Conservation (phyloP, 2,329 filamentous ascomycete species). For the Onygenales sp. region DNA sequence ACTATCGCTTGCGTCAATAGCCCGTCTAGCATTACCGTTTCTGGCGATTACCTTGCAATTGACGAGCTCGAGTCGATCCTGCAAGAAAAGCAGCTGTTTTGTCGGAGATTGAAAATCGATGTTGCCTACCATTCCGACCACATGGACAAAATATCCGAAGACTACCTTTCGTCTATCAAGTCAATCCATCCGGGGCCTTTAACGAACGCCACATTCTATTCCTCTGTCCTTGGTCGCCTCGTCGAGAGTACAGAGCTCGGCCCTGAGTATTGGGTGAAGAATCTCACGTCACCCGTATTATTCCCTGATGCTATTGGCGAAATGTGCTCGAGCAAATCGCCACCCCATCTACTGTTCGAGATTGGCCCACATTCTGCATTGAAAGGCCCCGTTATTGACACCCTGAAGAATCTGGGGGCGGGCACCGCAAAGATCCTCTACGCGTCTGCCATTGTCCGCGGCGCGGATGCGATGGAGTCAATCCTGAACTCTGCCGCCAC, state of each 20-base stretch:
- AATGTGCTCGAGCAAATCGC: background rate
- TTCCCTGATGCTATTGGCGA: background rate
- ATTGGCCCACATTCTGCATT: constrained; percentile 14
- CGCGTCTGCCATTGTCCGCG: constrained; percentile 1
- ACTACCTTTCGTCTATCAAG: constrained; percentile 4
- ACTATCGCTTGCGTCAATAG: constrained; percentile 31
- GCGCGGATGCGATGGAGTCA: constrained; percentile 3
- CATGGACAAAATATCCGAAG: constrained; percentile 12
- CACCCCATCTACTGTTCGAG: constrained; percentile 7
- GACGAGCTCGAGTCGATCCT: constrained; percentile 10
- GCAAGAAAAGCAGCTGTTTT: constrained; percentile 13
- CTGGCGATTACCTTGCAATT: constrained; percentile 21
- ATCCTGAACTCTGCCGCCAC: constrained; percentile 1
- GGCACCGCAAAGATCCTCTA: background rate
- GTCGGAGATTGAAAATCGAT: constrained; percentile 13
- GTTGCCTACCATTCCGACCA: constrained; percentile 20
- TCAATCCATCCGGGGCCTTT: background rate
- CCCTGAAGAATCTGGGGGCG: background rate
- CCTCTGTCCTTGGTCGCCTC: background rate
- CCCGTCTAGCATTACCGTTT: constrained; percentile 27
- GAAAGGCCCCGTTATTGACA: constrained; percentile 11
- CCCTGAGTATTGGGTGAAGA: constrained; percentile 1
- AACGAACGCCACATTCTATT: background rate
- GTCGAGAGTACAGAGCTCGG: too few relatives aligned
- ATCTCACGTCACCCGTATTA: constrained; percentile 5